phyloP scores from a whole-genome alignment of 2,329 filamentous ascomycete species.

The Phialophora chinensis region DNA sequence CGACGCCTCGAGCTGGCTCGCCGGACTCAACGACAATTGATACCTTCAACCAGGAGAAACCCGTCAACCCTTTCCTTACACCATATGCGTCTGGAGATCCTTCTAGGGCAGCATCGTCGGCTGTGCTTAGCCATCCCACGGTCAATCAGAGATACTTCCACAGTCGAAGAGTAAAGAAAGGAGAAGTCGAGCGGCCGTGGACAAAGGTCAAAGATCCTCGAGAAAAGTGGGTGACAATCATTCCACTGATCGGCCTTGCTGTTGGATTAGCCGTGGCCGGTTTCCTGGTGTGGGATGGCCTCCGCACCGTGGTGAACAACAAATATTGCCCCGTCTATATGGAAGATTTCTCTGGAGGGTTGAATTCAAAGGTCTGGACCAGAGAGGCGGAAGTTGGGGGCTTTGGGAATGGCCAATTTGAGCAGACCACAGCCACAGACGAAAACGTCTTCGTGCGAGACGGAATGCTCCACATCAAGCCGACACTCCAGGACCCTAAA shows the following conservation, averaged over 20 bases:
- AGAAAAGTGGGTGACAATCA: conserved; percentile 85
- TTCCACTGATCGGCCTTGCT: conserved; percentile 73
- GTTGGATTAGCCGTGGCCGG: conserved; percentile 71
- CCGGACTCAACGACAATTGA: conserved; percentile 22
- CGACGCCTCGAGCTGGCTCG: conserved; percentile 20
- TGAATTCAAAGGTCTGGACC: conserved; percentile 66
- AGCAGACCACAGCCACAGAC: conserved; percentile 72
- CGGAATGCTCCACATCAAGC: conserved; percentile 74
- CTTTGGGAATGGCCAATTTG: conserved; percentile 76
- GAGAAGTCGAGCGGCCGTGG: conserved; percentile 79
- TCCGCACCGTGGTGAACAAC: conserved; percentile 73
- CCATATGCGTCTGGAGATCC: conserved; percentile 34
- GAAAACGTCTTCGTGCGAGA: conserved; percentile 77
- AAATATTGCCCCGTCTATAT: conserved; percentile 72
- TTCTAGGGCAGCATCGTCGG: conserved; percentile 34
- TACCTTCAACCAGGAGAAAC: conserved; percentile 18
- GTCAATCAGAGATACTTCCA: conserved; percentile 59
- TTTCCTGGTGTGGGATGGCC: conserved; percentile 76
- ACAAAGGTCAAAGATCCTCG: conserved; percentile 68
- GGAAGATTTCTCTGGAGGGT: conserved; percentile 67
- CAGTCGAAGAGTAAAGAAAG: conserved; percentile 74
- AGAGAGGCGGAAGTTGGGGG: conserved; percentile 67
- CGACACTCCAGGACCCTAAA: conserved; percentile 73
- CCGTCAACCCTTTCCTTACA: conserved; percentile 35
- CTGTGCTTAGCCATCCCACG: conserved; percentile 23